Evolutionary conservation across 1,284 basidiomycete genomes (phyloP), one percentile per base, ranked within the genome.

Genomic region (Leccinum angustisporum): DNA sequence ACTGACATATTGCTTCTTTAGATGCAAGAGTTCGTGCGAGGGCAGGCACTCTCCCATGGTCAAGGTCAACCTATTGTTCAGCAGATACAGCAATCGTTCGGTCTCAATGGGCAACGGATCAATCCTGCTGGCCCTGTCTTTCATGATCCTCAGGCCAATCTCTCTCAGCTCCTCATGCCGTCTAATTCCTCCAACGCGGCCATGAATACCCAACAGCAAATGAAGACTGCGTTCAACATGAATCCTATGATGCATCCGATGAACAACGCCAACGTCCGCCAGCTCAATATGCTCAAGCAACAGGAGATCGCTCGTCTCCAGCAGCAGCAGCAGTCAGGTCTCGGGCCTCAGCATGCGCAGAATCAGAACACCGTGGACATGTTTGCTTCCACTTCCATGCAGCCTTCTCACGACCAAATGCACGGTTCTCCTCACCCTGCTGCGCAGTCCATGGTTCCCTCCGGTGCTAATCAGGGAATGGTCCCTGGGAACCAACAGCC

Each of bases 1-100:
- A 38, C 70, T 75, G 60, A 73, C 63, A 34, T 57, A 40, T 63
- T 59, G 36, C 64, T 62, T 61, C 60, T 69, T 61, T 70, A 86
- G 83, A 77, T 86, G 75, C 71, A 80, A 63, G 80, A 85, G 56
- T 69, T 84, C 58, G 65, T 84, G 60, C 80, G 80, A 65, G 78
- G 66, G 61, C 80, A 81, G 64, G 70, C 64, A 65, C 64, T 71
- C 75, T 62, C 77, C 58, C 81, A 77, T 67, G 63, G 67, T 16
- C 77, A 77, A 69, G 67, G 72, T 61, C 73, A 76, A 65, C 65
- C 72, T 30, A 65, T 73, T 9, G 73, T 72, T 14, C 72, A 74
- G 34, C 75, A 75, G 60, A 63, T 72, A 16, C 80, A 81, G 46
- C 81, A 80, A 56, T 77, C 79, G 38, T 82, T 82, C 53, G 73